Conservation (phyloP, 2,329 filamentous ascomycete species). For the Xylaria sp. region DNA sequence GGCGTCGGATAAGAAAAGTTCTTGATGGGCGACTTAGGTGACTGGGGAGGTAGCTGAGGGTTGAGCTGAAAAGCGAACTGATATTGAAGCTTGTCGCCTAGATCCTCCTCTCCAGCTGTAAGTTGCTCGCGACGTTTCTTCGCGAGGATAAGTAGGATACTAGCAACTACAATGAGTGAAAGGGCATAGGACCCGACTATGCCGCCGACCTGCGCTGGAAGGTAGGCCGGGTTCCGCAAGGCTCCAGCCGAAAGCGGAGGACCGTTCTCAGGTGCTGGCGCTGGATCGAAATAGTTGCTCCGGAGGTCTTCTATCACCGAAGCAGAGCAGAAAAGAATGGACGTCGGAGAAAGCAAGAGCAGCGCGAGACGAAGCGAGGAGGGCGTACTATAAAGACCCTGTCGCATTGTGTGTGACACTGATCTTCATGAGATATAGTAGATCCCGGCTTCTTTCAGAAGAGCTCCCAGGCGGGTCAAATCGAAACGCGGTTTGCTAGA, state of each 20-base stretch:
- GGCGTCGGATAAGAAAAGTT: constrained; percentile 58
- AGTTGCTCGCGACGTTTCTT: constrained; percentile 58
- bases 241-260: constrained; percentile 62
- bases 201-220: constrained; percentile 81
- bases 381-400: constrained; percentile 37
- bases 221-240: constrained; percentile 62
- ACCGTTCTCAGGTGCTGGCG: constrained; percentile 62
- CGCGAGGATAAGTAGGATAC: constrained; percentile 63
- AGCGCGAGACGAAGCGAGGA: constrained; percentile 32
- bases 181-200: constrained; percentile 83
- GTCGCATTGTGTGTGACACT: constrained; percentile 39
- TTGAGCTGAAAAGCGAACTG: constrained; percentile 31
- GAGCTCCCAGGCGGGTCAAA: constrained; percentile 49
- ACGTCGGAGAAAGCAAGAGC: constrained; percentile 30
- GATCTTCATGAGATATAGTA: constrained; percentile 35
- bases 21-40: constrained; percentile 43
- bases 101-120: constrained; percentile 55
- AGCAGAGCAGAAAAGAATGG: constrained; percentile 35
- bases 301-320: constrained; percentile 30
- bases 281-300: constrained; percentile 52
- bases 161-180: constrained; percentile 73
- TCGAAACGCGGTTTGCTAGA: constrained; percentile 56
- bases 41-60: constrained; percentile 35
- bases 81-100: constrained; percentile 39
- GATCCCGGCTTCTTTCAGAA: constrained; percentile 32